These are phyloP conservation scores for Ascochyta fabae DNA, from an alignment of 2,329 filamentous ascomycete genomes.

Conservation along the genomic window DNA sequence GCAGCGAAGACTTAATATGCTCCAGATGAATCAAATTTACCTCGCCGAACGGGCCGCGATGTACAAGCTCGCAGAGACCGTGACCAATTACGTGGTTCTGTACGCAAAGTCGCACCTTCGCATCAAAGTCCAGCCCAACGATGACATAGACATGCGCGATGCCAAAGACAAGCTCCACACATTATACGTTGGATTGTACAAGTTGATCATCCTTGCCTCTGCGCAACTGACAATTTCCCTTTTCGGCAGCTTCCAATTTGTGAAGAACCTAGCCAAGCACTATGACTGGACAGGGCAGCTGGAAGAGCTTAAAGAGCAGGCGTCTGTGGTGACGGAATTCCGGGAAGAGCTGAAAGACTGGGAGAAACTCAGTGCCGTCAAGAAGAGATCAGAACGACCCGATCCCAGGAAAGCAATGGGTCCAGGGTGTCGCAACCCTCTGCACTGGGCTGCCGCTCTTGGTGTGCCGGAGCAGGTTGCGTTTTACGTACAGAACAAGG, in stretches of 20 bases:
- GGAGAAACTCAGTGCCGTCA: neutral
- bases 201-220: slow-evolving; percentile 18
- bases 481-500: slow-evolving; percentile 19
- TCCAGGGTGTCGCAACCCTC: slow-evolving; percentile 23
- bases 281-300: slow-evolving; percentile 29
- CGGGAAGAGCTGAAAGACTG: slow-evolving; percentile 15
- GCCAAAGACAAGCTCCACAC: slow-evolving; percentile 20
- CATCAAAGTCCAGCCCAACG: slow-evolving; percentile 6
- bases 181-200: slow-evolving; percentile 23
- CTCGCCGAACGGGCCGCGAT: slow-evolving; percentile 17
- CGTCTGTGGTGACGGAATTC: slow-evolving; percentile 11
- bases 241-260: slow-evolving; percentile 18
- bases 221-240: slow-evolving; percentile 24
- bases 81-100: slow-evolving; percentile 21
- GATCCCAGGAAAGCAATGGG: slow-evolving; percentile 13
- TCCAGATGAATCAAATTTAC: slow-evolving; percentile 23
- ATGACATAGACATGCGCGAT: slow-evolving; percentile 21
- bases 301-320: slow-evolving; percentile 16
- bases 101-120: slow-evolving; percentile 20
- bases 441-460: slow-evolving; percentile 27
- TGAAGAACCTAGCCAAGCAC: slow-evolving; percentile 23
- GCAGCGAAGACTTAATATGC: neutral
- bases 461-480: slow-evolving; percentile 18
- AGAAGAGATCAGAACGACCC: neutral
- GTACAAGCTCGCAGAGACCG: slow-evolving; percentile 21